Base-by-base conservation (phyloP, 768 basidiomycete species). In the Trametes cinnabarina region DNA sequence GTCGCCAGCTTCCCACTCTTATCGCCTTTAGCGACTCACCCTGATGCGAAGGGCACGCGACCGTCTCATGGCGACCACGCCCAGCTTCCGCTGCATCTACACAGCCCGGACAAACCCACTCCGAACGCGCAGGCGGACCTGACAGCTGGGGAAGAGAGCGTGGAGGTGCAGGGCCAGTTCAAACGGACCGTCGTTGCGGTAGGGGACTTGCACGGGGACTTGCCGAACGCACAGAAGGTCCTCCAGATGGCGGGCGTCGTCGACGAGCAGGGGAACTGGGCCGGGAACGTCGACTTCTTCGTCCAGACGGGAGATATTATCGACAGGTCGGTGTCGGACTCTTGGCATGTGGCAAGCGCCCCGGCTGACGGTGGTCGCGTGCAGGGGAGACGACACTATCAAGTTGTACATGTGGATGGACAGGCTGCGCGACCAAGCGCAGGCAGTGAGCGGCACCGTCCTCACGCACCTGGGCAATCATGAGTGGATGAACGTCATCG, bases 261-360 rank as follows among this genome's bases (percentile, higher is more conserved):
- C 3, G 85, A 94, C 64, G 79, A 82, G 11, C 66, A 80, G 6
- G 86, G 86, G 1, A 77, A 86, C 54, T 98, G 96, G 96, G 82
- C 84, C 3, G 93, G 90, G 4, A 76, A 88, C 26, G 82, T 88
- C 1, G 90, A 94, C 67, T 85, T 88, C 44, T 86, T 98, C 56
- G 94, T 97, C 17, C 96, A 98, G 76, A 97, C 94, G 0, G 95
- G 94, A 3, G 94, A 98, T 72, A 94, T 97, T 30, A 90, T 98
- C 53, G 94, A 97, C 73, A 77, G 94, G 93, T 89, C 59, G 42
- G 79, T 68, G 17, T 1, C n/a, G n/a, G n/a, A n/a, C 8, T 26
- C 34, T 12, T 19, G 23, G 42, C 46, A 22, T 20, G 10, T 19
- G 17, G 15, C 28, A 41, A 8, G 25, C 25, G 22, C 19, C 19